These are phyloP conservation scores for Kandelia obovata DNA, from an alignment of 345 rosid genomes.

Conservation along the genomic window DNA sequence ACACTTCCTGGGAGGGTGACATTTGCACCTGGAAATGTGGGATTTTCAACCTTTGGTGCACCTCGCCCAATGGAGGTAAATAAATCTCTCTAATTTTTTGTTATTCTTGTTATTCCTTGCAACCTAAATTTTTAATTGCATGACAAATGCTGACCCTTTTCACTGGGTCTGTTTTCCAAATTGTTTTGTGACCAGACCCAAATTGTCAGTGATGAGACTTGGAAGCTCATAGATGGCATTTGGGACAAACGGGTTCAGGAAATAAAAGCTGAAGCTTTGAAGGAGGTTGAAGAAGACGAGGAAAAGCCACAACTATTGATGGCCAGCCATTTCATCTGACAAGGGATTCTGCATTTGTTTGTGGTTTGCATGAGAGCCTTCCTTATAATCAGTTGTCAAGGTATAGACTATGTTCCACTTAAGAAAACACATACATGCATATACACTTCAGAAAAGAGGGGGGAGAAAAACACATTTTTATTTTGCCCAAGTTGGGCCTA, in stretches of 20 bases:
- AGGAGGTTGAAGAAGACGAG: slow-evolving; percentile 60
- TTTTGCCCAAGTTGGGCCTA: no score
- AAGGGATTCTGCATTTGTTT: background rate
- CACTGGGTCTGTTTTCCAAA: background rate
- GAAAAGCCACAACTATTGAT: slow-evolving; percentile 78
- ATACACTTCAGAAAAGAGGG: no score
- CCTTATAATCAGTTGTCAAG: no score
- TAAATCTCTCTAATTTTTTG: slow-evolving; percentile 3
- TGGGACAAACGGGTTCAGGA: slow-evolving; percentile 77
- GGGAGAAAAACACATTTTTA: no score
- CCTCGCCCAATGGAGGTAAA: slow-evolving; percentile 83
- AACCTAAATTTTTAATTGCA: background rate
- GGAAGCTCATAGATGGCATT: slow-evolving; percentile 78
- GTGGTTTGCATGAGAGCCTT: background rate
- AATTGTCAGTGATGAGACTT: slow-evolving; percentile 67
- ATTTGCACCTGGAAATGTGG: slow-evolving; percentile 94
- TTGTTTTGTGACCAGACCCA: slow-evolving; percentile 55
- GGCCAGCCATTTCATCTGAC: slow-evolving; percentile 81
- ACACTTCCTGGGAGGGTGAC: slow-evolving; percentile 90
- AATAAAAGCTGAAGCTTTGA: slow-evolving; percentile 57
- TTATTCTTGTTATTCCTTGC: background rate
- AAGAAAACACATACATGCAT: no score
- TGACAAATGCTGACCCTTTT: slow-evolving; percentile 1
- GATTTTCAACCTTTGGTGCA: slow-evolving; percentile 89
- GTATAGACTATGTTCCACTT: no score